Conservation (phyloP, 1,139 yeast species). For the Suhomyces kunorum region DNA sequence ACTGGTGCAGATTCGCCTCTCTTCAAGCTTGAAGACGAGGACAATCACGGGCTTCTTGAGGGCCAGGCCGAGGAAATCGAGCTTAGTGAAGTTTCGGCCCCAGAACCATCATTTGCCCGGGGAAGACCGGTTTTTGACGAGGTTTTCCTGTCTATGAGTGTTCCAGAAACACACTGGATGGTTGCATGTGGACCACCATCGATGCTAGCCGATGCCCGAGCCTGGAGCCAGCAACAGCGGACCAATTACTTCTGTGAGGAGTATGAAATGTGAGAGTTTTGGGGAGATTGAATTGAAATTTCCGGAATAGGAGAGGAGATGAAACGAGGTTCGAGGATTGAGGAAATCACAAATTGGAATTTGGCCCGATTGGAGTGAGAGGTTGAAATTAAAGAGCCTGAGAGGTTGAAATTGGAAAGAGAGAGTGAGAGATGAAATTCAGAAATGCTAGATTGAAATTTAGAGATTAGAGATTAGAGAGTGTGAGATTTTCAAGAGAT, state of each 20-base stretch:
- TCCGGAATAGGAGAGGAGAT: too few relatives aligned
- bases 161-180: constrained; percentile 48
- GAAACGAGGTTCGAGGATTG: too few relatives aligned
- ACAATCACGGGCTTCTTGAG: constrained; percentile 23
- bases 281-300: neutral
- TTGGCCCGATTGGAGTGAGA: too few relatives aligned
- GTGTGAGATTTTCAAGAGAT: too few relatives aligned
- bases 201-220: constrained; percentile 49
- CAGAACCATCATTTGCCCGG: constrained; percentile 8
- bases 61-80: constrained; percentile 22
- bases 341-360: too few relatives aligned
- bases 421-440: too few relatives aligned
- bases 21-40: constrained; percentile 19
- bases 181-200: constrained; percentile 72
- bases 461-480: too few relatives aligned
- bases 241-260: constrained; percentile 48
- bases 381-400: too few relatives aligned
- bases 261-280: constrained; percentile 36
- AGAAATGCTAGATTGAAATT: too few relatives aligned
- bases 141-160: constrained; percentile 29
- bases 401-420: too few relatives aligned
- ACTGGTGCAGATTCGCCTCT: constrained; percentile 19
- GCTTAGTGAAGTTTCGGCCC: constrained; percentile 16
- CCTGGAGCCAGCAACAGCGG: constrained; percentile 41
- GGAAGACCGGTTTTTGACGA: constrained; percentile 47